Evolutionary conservation across 345 rosid species (phyloP).

Genomic region (Ricinus communis): DNA sequence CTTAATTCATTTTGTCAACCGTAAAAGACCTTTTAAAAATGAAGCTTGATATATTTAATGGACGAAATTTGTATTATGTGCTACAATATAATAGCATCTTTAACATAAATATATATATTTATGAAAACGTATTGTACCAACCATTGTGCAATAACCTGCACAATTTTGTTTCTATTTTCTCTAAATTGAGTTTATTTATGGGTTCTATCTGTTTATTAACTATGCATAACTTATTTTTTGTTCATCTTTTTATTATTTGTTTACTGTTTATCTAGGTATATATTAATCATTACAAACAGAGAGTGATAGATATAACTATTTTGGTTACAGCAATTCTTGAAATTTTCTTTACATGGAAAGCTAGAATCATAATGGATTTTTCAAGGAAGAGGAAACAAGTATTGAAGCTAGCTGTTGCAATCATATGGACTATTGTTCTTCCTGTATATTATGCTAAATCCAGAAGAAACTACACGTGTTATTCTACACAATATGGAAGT

Average conservation of each 20-base stretch:
- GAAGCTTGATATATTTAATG: too few relatives aligned
- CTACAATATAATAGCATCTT: background rate
- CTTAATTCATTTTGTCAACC: too few relatives aligned
- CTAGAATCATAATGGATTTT: slow-evolving; percentile 58
- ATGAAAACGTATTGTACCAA: background rate
- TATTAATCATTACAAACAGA: slow-evolving; percentile 1
- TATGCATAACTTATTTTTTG: background rate
- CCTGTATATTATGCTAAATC: slow-evolving; percentile 71
- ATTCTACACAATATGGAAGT: slow-evolving; percentile 53
- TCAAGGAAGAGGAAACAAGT: slow-evolving; percentile 60
- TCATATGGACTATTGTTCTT: slow-evolving; percentile 78
- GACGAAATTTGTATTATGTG: background rate
- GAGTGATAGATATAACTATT: slow-evolving; percentile 5
- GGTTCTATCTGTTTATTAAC: background rate
- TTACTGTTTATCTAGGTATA: background rate
- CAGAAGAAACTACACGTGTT: slow-evolving; percentile 78
- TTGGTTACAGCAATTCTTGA: slow-evolving; percentile 72
- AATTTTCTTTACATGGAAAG: slow-evolving; percentile 83
- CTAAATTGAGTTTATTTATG: too few relatives aligned
- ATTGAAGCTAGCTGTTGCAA: slow-evolving; percentile 66
- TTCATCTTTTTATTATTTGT: background rate
- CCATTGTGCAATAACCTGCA: too few relatives aligned
- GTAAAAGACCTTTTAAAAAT: too few relatives aligned
- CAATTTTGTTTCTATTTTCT: too few relatives aligned
- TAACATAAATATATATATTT: background rate